Base-by-base conservation (phyloP, 495 filamentous ascomycete species). In the Penicillium simplicissimum region DNA sequence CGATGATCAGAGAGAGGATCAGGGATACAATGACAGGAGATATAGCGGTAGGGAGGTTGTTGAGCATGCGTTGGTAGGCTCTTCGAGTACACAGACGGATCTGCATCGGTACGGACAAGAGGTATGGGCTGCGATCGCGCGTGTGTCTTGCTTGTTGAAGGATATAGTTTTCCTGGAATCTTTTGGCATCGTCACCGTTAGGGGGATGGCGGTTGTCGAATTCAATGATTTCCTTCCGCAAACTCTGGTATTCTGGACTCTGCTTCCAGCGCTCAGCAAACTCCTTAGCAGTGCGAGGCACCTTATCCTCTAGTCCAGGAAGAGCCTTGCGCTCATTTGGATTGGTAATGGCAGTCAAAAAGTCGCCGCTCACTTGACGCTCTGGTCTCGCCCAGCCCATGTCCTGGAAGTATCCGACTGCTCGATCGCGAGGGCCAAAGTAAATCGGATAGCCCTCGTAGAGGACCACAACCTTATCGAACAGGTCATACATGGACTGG, bases 1-100 rank as follows among this genome's bases (percentile, higher is more conserved):
- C 87, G 68, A 96, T 86, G 68, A 97, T 88, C 49, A 96, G 77
- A 45, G 91, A 82, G 77, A 96, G 85, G 65, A 85, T 70, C 45
- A 85, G 72, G 63, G 93, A 91, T 23, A 86, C 90, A 57, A 96
- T 76, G 8, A 93, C 75, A 15, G 85, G 79, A 4, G 87, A 85
- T 47, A 95, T 57, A 1, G 88, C 87, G 36, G 93, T 78, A 52
- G 82, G 87, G 19, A 88, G 82, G 61, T 96, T 92, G 37, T 88
- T 89, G 15, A 72, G 78, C 17, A 96, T 75, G 49, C 65, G 63
- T 57, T 84, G 81, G 52, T 78, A 84, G 0, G 76, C 80, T 31
- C 83, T 66, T 10, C 53, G 67, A 0, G 76, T 78, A 60, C 80
- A 84, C 3, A 82, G 72, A 17, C 71, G 62, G 57, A 82, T 66